Conservation (phyloP, 2,329 filamentous ascomycete species). For the Didymella pinodella region DNA sequence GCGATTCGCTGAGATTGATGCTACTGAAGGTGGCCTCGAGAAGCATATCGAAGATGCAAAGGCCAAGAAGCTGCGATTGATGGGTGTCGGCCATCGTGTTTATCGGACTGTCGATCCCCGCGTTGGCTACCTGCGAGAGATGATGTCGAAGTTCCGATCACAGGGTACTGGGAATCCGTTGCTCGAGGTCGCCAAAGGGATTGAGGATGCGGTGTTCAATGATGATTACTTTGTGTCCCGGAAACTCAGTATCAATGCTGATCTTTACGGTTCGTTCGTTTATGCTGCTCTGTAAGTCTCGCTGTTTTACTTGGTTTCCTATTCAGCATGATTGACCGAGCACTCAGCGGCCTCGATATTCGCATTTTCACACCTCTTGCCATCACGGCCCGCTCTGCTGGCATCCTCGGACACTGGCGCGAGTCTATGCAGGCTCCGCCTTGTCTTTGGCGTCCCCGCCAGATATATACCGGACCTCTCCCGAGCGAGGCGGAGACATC, state of each 20-base stretch:
- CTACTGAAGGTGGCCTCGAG: not conserved
- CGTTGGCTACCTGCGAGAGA: not conserved
- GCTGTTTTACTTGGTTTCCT: not conserved
- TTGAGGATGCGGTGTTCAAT: too few species aligned
- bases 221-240: too few species aligned
- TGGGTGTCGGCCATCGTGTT: not conserved
- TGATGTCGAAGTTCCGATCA: not conserved
- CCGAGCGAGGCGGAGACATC: not conserved
- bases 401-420: conserved; percentile 3
- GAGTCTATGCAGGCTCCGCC: not conserved
- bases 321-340: not conserved
- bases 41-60: not conserved
- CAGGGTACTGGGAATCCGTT: too few species aligned
- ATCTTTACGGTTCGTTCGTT: too few species aligned
- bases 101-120: not conserved
- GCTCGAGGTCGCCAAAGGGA: too few species aligned
- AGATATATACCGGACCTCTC: not conserved
- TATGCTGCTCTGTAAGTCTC: too few species aligned
- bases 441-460: not conserved
- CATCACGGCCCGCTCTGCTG: not conserved
- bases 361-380: conserved; percentile 3
- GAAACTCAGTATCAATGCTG: too few species aligned
- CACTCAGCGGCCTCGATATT: not conserved
- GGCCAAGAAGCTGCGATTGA: not conserved
- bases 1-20: not conserved